Conservation (phyloP, 2,329 filamentous ascomycete species). For the Fusarium goolgardi region DNA sequence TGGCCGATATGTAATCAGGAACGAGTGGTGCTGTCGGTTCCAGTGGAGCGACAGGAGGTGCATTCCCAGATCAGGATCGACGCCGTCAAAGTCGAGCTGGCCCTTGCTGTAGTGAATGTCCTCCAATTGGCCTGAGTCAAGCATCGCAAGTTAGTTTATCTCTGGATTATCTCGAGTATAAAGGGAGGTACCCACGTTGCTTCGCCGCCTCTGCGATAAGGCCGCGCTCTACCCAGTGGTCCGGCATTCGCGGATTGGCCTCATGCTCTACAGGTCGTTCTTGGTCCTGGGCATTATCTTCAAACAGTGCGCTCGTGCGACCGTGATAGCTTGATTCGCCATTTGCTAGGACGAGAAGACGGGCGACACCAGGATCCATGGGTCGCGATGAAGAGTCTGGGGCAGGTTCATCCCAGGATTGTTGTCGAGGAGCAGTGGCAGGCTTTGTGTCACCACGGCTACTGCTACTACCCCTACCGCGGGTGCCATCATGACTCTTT, state of each 20-base stretch:
- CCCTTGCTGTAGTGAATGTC: conserved; percentile 58
- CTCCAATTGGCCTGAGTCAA: conserved; percentile 59
- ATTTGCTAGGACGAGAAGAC: conserved; percentile 56
- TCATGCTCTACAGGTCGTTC: conserved; percentile 42
- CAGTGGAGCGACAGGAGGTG: conserved; percentile 64
- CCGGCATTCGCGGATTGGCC: conserved; percentile 45
- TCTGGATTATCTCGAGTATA: conserved; percentile 41
- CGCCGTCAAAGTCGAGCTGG: conserved; percentile 66
- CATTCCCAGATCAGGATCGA: conserved; percentile 63
- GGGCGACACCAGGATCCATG: conserved; percentile 46
- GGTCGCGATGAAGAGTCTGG: conserved; percentile 1
- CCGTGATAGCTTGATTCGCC: conserved; percentile 61
- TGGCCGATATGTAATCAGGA: conserved; percentile 61
- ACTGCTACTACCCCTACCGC: neutral
- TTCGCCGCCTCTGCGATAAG: conserved; percentile 47
- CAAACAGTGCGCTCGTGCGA: conserved; percentile 61
- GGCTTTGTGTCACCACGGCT: neutral
- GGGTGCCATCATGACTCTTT: conserved; percentile 12
- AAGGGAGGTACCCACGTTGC: conserved; percentile 35
- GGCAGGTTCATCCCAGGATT: conserved; percentile 14
- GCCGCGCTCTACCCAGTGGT: conserved; percentile 58
- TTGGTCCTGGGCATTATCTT: conserved; percentile 46
- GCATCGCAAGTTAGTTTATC: neutral
- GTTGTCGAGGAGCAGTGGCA: neutral
- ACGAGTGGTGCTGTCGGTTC: conserved; percentile 64